phyloP scores from a whole-genome alignment of 768 basidiomycete genomes.

The Trametes sanguinea region DNA sequence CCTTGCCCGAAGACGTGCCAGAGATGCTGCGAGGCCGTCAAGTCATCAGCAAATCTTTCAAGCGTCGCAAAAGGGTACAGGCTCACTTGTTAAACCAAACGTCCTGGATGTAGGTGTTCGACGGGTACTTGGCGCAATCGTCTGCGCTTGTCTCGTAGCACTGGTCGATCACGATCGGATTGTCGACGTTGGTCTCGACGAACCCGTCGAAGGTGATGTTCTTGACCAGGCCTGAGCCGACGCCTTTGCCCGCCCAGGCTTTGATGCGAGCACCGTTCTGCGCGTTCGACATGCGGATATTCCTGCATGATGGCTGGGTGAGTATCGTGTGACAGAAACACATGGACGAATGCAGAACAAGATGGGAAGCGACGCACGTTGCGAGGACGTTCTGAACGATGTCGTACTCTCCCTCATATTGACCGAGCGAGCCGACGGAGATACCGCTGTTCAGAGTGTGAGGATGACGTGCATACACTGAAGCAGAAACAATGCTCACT shows the following conservation, averaged over 20 bases:
- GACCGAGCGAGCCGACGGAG: constrained; percentile 61
- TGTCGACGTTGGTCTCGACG: constrained; percentile 53
- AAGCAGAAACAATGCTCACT: constrained; percentile 37
- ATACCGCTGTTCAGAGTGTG: constrained; percentile 45
- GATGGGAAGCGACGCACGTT: constrained; percentile 35
- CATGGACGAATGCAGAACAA: neutral
- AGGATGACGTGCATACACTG: neutral
- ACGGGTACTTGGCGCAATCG: constrained; percentile 55
- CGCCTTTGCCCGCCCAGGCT: constrained; percentile 61
- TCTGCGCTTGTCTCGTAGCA: constrained; percentile 51
- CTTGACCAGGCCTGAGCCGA: constrained; percentile 59
- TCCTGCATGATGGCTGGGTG: constrained; percentile 33
- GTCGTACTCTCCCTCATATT: constrained; percentile 50
- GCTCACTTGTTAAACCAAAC: constrained; percentile 54
- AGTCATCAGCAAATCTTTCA: constrained; percentile 3
- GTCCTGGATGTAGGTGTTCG: constrained; percentile 57
- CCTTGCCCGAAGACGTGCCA: constrained; percentile 53
- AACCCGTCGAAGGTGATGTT: constrained; percentile 59
- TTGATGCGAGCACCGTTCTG: constrained; percentile 72
- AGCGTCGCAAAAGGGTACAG: neutral
- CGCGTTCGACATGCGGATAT: constrained; percentile 61
- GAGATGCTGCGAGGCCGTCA: constrained; percentile 45
- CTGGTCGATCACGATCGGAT: constrained; percentile 61
- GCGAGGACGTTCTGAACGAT: constrained; percentile 63
- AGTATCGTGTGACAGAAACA: neutral